Evolutionary conservation across 805 yeast species (phyloP), one percentile per base, ranked within the genome.

Genomic region (Lipomyces chichibuensis): DNA sequence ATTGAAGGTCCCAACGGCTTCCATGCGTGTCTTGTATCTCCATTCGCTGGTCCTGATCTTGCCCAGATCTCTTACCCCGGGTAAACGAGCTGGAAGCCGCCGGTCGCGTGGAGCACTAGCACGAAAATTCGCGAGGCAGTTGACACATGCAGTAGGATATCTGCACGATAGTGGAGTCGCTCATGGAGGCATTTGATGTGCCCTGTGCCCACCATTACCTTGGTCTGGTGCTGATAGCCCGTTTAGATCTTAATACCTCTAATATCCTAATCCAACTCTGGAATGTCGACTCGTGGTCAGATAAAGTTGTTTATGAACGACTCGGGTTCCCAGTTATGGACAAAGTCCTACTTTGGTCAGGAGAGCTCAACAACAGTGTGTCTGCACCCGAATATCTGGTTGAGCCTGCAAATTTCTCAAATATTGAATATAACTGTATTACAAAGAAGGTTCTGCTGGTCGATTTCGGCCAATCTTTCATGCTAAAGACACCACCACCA

Each of bases 1-100:
- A 97, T 94, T 75, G 79, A 81, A 53, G 99, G 99, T 0, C 92
- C 91, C 7, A 92, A 95, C 77, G 99, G 99, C 1, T 83, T 84
- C 2, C 99, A 95, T 78, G 88, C 92, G 13, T 94, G 95, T 65
- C 95, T 95, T 98, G 98, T 94, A 5, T 39, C 20, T 39, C 20
- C n/a, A 17, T 14, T 39, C 2, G 46, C 46, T 5, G 46, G 46
- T 14, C 46, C 46, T 35, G 39, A 35, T 8, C 9, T 35, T 35
- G 9, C 39, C 39, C 11, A 35, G 39, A 8, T 33, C 37, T 35
- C 13, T 11, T 13, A 35, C 3, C 13, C 39, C 39, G 11, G 13
- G 11, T 8, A 11, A 2, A 35, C 1, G 2, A 35, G 39, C 13
- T 35, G 39, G 11, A 6, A 3, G 39, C 11, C 11, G 11, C 39